These are phyloP conservation scores for Podospora tetraspora DNA, from an alignment of 495 filamentous ascomycete species.

Conservation along the genomic window DNA sequence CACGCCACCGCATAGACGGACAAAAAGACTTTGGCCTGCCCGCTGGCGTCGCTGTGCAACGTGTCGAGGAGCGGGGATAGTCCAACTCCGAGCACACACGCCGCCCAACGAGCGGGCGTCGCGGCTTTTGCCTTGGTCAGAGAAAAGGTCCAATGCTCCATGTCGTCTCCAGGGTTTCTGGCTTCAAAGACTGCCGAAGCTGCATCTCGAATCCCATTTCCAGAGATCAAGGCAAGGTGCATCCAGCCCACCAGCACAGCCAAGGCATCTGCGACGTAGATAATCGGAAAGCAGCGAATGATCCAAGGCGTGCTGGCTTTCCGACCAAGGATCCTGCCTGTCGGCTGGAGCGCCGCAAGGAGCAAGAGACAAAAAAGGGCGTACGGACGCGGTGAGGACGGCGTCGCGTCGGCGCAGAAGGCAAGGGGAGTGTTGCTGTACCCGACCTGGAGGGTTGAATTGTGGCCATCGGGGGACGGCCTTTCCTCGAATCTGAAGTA, in stretches of 20 bases:
- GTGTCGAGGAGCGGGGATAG: too few relatives aligned
- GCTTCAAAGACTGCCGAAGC: background rate
- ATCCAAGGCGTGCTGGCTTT: background rate
- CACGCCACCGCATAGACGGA: background rate
- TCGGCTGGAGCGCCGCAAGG: background rate
- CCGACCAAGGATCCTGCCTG: background rate
- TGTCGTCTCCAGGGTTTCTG: background rate
- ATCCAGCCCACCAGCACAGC: background rate
- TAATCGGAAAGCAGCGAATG: background rate
- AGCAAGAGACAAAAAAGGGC: background rate
- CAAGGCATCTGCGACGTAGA: background rate
- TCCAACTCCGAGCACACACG: background rate
- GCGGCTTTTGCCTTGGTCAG: background rate
- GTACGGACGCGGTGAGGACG: too few relatives aligned
- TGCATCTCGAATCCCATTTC: too few relatives aligned
- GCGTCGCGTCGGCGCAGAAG: background rate
- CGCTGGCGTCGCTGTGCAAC: too few relatives aligned
- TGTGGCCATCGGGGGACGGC: too few relatives aligned
- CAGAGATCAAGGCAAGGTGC: too few relatives aligned
- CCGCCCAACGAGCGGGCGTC: background rate
- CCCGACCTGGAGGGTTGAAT: background rate
- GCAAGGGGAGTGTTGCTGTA: background rate
- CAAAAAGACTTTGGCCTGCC: too few relatives aligned
- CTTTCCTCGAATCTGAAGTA: background rate
- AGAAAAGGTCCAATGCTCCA: background rate